Conservation (phyloP, 2,329 filamentous ascomycete genomes). For the Ilyonectria robusta region DNA sequence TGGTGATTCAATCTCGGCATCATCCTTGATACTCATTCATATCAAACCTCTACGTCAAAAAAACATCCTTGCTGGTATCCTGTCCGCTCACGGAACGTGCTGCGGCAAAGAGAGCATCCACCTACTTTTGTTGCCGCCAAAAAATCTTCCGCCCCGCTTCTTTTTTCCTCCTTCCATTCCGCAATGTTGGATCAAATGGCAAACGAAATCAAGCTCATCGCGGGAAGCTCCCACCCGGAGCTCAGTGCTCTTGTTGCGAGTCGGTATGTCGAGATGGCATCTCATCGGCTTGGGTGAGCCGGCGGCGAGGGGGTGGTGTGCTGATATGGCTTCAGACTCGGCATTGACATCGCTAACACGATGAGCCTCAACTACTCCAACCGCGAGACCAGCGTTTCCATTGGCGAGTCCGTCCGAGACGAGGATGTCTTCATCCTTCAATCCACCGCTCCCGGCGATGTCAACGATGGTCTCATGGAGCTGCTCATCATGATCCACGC, state of each 20-base stretch:
- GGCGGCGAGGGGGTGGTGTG: slow-evolving; percentile 28
- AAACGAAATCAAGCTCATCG: slow-evolving; percentile 68
- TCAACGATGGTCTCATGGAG: slow-evolving; percentile 99
- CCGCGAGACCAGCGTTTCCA: slow-evolving; percentile 90
- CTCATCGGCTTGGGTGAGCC: slow-evolving; percentile 12
- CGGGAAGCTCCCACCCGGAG: slow-evolving; percentile 64
- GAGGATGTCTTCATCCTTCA: slow-evolving; percentile 99
- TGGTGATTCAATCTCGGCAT: background rate
- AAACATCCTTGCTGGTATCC: slow-evolving; percentile 3
- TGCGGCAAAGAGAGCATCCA: slow-evolving; percentile 22
- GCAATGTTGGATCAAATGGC: slow-evolving; percentile 62
- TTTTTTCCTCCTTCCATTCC: slow-evolving; percentile 39
- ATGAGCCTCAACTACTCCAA: slow-evolving; percentile 89
- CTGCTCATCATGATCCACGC: slow-evolving; percentile 98
- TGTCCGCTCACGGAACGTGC: slow-evolving; percentile 18
- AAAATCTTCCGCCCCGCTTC: slow-evolving; percentile 47
- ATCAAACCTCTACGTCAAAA: background rate
- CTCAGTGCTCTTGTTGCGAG: slow-evolving; percentile 62
- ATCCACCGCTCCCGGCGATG: slow-evolving; percentile 93
- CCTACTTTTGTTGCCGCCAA: slow-evolving; percentile 45
- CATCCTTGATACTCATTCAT: background rate
- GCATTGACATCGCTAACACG: slow-evolving; percentile 83
- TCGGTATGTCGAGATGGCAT: slow-evolving; percentile 53
- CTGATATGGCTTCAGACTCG: slow-evolving; percentile 68
- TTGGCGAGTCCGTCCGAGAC: slow-evolving; percentile 95